Evolutionary conservation across 148 eudicot genomes (phyloP).

Genomic region (Camellia sinensis): DNA sequence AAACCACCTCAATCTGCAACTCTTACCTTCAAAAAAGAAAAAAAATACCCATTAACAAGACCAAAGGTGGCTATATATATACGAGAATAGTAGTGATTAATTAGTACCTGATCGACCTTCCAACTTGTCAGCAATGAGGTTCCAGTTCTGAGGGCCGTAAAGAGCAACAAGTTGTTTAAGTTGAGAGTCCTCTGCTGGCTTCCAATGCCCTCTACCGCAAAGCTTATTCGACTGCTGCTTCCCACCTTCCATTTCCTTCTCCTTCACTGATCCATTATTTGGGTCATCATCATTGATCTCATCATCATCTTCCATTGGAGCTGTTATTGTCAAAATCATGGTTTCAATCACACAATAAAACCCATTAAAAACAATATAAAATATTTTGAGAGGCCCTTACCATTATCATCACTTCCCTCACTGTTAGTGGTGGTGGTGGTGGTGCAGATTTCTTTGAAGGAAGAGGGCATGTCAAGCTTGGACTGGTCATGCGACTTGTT

Average conservation of each 20-base stretch:
- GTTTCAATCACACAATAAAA: too few relatives aligned
- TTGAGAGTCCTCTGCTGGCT: constrained; percentile 71
- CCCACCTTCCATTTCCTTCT: background rate
- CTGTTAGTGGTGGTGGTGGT: background rate
- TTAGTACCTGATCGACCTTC: constrained; percentile 75
- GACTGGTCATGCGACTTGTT: background rate
- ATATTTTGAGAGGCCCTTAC: background rate
- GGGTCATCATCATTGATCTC: too few relatives aligned
- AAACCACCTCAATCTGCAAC: too few relatives aligned
- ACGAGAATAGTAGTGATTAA: too few relatives aligned
- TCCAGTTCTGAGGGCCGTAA: constrained; percentile 91
- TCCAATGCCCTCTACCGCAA: constrained; percentile 79
- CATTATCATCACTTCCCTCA: background rate
- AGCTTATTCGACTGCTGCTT: constrained; percentile 44
- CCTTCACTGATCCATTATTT: background rate
- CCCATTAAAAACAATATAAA: too few relatives aligned
- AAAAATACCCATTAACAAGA: too few relatives aligned
- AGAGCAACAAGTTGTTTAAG: constrained; percentile 73
- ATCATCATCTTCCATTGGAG: too few relatives aligned
- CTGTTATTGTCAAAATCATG: too few relatives aligned
- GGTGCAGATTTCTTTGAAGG: background rate
- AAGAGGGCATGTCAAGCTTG: background rate
- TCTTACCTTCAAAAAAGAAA: too few relatives aligned
- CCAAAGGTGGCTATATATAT: too few relatives aligned
- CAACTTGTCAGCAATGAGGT: constrained; percentile 75